phyloP scores from a whole-genome alignment of 2,329 filamentous ascomycete genomes.

The Eutypa lata region DNA sequence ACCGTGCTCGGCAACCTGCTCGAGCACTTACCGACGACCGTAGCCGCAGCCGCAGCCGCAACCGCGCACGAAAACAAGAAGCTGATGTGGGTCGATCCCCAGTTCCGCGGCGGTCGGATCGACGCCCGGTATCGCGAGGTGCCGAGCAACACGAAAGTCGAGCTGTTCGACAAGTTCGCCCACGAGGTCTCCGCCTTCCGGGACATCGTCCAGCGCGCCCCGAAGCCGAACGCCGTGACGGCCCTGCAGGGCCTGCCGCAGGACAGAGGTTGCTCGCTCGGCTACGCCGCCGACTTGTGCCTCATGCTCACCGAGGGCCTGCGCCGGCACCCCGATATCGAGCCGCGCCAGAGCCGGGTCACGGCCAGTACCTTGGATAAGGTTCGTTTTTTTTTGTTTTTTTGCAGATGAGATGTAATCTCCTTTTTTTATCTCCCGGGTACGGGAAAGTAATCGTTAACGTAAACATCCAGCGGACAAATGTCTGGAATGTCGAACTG shows the following conservation, averaged over 20 bases:
- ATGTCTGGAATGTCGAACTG: slow-evolving; percentile 19
- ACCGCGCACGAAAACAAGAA: slow-evolving; percentile 27
- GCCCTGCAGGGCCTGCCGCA: slow-evolving; percentile 51
- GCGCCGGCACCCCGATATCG: slow-evolving; percentile 34
- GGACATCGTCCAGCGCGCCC: slow-evolving; percentile 44
- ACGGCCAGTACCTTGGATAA: slow-evolving; percentile 35
- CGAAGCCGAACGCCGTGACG: slow-evolving; percentile 51
- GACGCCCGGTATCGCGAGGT: slow-evolving; percentile 57
- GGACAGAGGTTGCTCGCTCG: slow-evolving; percentile 54
- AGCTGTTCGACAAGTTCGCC: slow-evolving; percentile 56
- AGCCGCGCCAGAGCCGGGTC: slow-evolving; percentile 35
- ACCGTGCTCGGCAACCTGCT: slow-evolving; percentile 60
- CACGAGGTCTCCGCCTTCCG: slow-evolving; percentile 50
- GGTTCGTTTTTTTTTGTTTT: slow-evolving; percentile 16
- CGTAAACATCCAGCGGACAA: slow-evolving; percentile 5
- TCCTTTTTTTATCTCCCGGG: no score
- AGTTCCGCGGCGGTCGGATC: slow-evolving; percentile 51
- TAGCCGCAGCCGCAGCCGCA: no score
- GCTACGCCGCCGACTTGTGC: slow-evolving; percentile 55
- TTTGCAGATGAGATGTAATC: background rate
- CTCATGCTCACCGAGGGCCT: slow-evolving; percentile 43
- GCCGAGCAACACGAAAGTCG: slow-evolving; percentile 60
- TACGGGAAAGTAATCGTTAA: no score
- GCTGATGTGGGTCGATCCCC: slow-evolving; percentile 58
- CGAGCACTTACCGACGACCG: slow-evolving; percentile 41